Evolutionary conservation across 2,329 filamentous ascomycete genomes (phyloP).

Genomic region (Colletotrichum agaves): DNA sequence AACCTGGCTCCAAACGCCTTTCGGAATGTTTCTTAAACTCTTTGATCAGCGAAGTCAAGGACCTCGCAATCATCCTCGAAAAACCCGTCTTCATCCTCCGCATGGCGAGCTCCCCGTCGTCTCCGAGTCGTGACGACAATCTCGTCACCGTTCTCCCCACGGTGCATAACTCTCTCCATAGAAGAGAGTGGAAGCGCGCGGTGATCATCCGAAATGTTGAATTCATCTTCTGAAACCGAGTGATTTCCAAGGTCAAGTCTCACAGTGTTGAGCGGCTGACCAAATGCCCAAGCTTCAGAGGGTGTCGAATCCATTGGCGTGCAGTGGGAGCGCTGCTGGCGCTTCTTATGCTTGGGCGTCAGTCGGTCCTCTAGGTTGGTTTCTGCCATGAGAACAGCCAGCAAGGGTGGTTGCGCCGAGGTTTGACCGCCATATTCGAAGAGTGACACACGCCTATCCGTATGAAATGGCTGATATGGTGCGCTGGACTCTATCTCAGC

Average conservation of each 20-base stretch:
- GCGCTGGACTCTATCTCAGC: slow-evolving; percentile 96
- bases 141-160: slow-evolving; percentile 74
- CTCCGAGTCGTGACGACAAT: slow-evolving; percentile 85
- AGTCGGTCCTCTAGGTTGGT: slow-evolving; percentile 53
- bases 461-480: slow-evolving; percentile 96
- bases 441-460: slow-evolving; percentile 84
- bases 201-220: slow-evolving; percentile 63
- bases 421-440: slow-evolving; percentile 67
- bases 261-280: slow-evolving; percentile 61
- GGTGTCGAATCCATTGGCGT: slow-evolving; percentile 34
- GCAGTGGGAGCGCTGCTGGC: slow-evolving; percentile 44
- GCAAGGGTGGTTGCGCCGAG: slow-evolving; percentile 45
- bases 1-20: slow-evolving; percentile 34
- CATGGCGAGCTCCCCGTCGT: slow-evolving; percentile 64
- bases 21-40: slow-evolving; percentile 58
- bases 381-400: slow-evolving; percentile 54
- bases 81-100: slow-evolving; percentile 77
- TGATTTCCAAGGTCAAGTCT: slow-evolving; percentile 65
- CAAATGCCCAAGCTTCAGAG: slow-evolving; percentile 65
- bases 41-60: slow-evolving; percentile 83
- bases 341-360: slow-evolving; percentile 51
- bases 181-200: slow-evolving; percentile 70
- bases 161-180: slow-evolving; percentile 71
- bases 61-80: slow-evolving; percentile 95
- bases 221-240: slow-evolving; percentile 62